Base-by-base conservation (phyloP, 495 filamentous ascomycete species). In the Xylaria acuta region DNA sequence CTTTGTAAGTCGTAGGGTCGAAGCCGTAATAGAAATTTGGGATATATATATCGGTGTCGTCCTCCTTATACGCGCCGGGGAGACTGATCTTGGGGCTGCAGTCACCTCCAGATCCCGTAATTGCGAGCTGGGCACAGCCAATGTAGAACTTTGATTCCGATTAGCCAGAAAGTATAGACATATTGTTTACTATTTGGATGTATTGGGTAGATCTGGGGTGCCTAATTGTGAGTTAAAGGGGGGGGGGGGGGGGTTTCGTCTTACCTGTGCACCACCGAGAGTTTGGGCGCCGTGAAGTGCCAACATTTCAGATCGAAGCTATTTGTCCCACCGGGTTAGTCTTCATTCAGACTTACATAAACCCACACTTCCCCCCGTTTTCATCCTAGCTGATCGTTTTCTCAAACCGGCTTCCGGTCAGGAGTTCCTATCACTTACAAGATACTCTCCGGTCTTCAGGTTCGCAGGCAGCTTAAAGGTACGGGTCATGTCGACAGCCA, bases 261-360 rank as follows among this genome's bases (percentile, higher is more conserved):
- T 47, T 65, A 65, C 63, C 63, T 76, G 75, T 16, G 72, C 75
- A 8, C 75, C 75, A 6, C 75, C 73, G 41, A 74, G 60, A 0
- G 49, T 63, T 45, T 72, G 72, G 0, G 78, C 68, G 5, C 74
- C 75, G 25, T 80, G 78, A 8, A 80, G 75, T 12, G 77, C 77
- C 51, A 78, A 40, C 78, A 80, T 80, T 58, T 80, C 78, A 1
- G 78, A 80, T 49, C 78, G 76, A 53, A 80, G 71, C 78, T 80
- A 25, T 27, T 22, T 47, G 2, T 36, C n/a, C n/a, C 5, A 49
- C 45, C 69, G 25, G 66, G 74, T 40, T 2, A 67, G 18, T 1
- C 30, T 68, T 9, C 22, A 14, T 22, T 51, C n/a, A 51, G 25
- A 8, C 47, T 25, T 12, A n/a, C 3, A 5, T 20, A n/a, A 59